Percentiles rank a stretch among this genome's conserved stretches.
Evolutionary conservation across 2,329 filamentous ascomycete species (phyloP).

Genomic region (Ascochyta pisi): DNA sequence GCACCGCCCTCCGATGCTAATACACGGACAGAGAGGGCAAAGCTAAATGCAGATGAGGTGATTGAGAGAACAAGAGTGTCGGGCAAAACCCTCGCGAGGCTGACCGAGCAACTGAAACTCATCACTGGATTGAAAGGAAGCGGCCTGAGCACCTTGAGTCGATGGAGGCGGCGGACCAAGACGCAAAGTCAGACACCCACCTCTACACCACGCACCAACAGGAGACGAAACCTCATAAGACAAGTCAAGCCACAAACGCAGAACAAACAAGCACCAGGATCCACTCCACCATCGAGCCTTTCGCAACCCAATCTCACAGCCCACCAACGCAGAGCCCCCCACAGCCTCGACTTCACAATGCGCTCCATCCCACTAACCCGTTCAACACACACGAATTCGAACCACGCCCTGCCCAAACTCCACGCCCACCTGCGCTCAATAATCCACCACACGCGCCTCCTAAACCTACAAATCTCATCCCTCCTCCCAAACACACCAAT

Average conservation of each 20-base stretch:
- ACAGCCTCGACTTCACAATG: neutral
- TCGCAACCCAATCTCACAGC: neutral
- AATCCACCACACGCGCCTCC: neutral
- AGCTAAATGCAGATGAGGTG: neutral
- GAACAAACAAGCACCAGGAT: no score
- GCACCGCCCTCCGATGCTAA: neutral
- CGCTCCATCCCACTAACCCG: neutral
- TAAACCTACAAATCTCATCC: neutral
- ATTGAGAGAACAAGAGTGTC: neutral
- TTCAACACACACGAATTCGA: neutral
- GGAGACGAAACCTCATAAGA: no score
- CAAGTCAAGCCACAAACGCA: no score
- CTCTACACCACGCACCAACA: no score
- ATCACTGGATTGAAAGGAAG: neutral
- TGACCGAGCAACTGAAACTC: constrained; percentile 1
- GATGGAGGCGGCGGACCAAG: neutral
- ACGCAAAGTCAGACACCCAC: no score
- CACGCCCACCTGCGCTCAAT: neutral
- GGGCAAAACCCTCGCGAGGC: neutral
- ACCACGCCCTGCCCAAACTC: neutral
- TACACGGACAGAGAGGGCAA: neutral
- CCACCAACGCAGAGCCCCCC: neutral
- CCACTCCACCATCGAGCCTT: neutral
- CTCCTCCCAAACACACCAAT: neutral
- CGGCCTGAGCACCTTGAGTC: neutral